A percentile compares a stretch with the other conserved stretches of the same genome.
Evolutionary conservation across 805 yeast genomes (phyloP).

Genomic region (Suhomyces xylopsoci): DNA sequence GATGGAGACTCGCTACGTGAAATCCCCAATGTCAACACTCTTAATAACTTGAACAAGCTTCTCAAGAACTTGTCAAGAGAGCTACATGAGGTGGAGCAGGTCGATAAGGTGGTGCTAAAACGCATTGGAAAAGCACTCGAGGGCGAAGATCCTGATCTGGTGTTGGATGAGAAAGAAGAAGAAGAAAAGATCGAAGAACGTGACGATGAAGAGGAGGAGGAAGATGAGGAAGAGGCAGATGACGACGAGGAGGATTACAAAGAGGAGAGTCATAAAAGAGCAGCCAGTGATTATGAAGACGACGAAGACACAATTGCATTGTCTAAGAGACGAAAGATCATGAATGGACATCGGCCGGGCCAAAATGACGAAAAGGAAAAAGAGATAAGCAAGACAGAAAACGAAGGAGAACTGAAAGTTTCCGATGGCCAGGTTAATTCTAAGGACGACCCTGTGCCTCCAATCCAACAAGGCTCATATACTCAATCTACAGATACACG

Average conservation of each 20-base stretch:
- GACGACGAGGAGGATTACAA: conserved; percentile 10
- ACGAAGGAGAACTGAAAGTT: not conserved
- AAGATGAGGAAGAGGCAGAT: conserved; percentile 6
- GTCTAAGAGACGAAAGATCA: not conserved
- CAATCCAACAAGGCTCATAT: conserved; percentile 43
- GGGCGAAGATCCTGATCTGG: conserved; percentile 2
- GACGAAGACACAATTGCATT: conserved; percentile 7
- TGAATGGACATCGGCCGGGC: not conserved
- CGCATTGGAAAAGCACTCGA: conserved; percentile 13
- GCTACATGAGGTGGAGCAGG: conserved; percentile 29
- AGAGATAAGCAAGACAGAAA: not conserved
- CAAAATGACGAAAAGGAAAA: not conserved
- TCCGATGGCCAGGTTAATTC: conserved; percentile 18
- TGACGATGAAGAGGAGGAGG: conserved; percentile 11
- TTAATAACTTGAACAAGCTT: conserved; percentile 45
- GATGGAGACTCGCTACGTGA: conserved; percentile 54
- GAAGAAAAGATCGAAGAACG: conserved; percentile 3
- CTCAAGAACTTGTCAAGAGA: conserved; percentile 39
- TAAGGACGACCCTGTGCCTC: conserved; percentile 39
- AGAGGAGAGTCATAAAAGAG: not conserved
- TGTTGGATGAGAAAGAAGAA: not conserved
- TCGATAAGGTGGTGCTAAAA: conserved; percentile 26
- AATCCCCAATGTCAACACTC: conserved; percentile 39
- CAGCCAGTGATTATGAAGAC: conserved; percentile 1
- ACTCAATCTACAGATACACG: conserved; percentile 56